A percentile compares a stretch with the other conserved stretches of the same genome.
Conservation (phyloP, 305 asterid genomes). For the Nicotiana rustica region DNA sequence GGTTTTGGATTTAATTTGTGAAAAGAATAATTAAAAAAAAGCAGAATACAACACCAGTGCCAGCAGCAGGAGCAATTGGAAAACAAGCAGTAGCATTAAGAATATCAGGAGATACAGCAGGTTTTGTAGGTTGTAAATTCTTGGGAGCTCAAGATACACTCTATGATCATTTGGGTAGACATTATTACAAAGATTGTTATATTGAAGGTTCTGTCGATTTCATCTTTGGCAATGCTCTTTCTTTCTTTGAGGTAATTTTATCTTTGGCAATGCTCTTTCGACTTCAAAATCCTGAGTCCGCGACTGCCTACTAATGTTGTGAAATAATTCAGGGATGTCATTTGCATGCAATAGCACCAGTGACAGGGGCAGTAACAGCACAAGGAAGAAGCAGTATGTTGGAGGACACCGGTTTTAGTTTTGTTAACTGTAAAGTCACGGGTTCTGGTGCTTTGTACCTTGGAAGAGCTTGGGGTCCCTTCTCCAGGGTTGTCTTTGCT, state of each 20-base stretch:
- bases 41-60: slow-evolving; percentile 89
- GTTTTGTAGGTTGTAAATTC: slow-evolving; percentile 79
- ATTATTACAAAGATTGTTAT: slow-evolving; percentile 88
- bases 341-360: slow-evolving; percentile 80
- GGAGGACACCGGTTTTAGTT: slow-evolving; percentile 83
- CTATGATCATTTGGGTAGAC: slow-evolving; percentile 86
- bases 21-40: neutral
- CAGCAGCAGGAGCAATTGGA: slow-evolving; percentile 82
- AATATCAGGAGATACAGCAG: slow-evolving; percentile 89
- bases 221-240: slow-evolving; percentile 88
- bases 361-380: slow-evolving; percentile 87
- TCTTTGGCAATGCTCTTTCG: too few relatives aligned
- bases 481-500: slow-evolving; percentile 88
- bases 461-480: slow-evolving; percentile 99
- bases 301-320: too few relatives aligned
- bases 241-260: slow-evolving; percentile 72
- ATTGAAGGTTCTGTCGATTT: slow-evolving; percentile 95
- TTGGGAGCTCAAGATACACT: slow-evolving; percentile 94
- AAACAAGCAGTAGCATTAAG: slow-evolving; percentile 93
- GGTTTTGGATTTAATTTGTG: too few relatives aligned
- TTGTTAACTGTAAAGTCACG: slow-evolving; percentile 85
- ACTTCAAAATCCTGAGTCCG: too few relatives aligned
- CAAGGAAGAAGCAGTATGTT: slow-evolving; percentile 79
- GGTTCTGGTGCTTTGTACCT: slow-evolving; percentile 92
- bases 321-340: slow-evolving; percentile 59